phyloP scores from a whole-genome alignment of 352 stramenopile species.

The Globisporangium radiosum region DNA sequence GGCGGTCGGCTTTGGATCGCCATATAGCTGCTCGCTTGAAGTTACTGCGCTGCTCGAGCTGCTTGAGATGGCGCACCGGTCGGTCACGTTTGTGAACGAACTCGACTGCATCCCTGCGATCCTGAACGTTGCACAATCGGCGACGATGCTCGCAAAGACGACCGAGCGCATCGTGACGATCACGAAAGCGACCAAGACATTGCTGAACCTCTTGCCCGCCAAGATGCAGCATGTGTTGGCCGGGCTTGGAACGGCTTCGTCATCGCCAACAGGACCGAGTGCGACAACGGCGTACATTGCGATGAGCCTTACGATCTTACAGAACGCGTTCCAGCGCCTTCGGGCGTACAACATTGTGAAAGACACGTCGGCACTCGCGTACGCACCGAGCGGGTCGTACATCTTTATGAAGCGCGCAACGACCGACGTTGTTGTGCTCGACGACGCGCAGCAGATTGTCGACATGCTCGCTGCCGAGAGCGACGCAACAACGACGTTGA shows the following conservation, averaged over 20 bases:
- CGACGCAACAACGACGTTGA: constrained; percentile 45
- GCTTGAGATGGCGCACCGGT: constrained; percentile 38
- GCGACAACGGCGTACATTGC: constrained; percentile 68
- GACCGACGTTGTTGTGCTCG: constrained; percentile 37
- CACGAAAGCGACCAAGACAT: constrained; percentile 67
- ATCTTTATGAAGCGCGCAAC: constrained; percentile 59
- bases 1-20: constrained; percentile 71
- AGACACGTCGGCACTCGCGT: constrained; percentile 60
- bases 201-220: constrained; percentile 64
- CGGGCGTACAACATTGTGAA: constrained; percentile 72
- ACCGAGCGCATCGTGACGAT: constrained; percentile 75
- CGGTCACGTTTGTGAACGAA: constrained; percentile 82
- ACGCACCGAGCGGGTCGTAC: constrained; percentile 70
- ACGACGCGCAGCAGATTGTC: constrained; percentile 32
- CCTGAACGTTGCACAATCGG: constrained; percentile 73
- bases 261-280: constrained; percentile 8
- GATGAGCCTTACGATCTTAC: constrained; percentile 74
- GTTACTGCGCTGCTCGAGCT: constrained; percentile 39
- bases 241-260: constrained; percentile 17
- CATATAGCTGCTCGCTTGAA: constrained; percentile 53
- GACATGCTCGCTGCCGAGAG: constrained; percentile 38
- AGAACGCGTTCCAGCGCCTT: constrained; percentile 79
- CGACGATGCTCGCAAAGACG: constrained; percentile 71
- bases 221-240: constrained; percentile 70
- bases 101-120: constrained; percentile 84